Conservation (phyloP, 176 grass and related monocot species). For the Zoysia pacifica region DNA sequence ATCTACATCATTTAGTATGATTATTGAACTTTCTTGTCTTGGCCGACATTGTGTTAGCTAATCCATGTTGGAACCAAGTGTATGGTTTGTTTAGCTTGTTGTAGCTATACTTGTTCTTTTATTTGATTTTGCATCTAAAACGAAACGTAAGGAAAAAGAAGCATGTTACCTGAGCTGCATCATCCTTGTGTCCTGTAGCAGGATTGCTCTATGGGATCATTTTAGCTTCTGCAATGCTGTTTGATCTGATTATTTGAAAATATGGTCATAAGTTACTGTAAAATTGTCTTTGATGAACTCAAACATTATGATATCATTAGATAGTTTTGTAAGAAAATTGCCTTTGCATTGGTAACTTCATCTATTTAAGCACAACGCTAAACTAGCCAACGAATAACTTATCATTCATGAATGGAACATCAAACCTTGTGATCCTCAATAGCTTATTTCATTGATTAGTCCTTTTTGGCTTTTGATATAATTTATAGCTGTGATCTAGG, state of each 20-base stretch:
- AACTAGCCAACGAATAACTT: no score
- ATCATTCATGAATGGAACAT: neutral
- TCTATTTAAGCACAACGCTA: no score
- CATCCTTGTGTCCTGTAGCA: neutral
- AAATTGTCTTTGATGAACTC: no score
- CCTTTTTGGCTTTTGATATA: neutral
- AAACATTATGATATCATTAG: neutral
- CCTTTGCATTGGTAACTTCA: no score
- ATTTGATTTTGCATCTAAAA: neutral
- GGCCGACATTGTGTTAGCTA: no score
- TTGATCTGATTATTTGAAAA: neutral
- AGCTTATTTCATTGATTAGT: neutral
- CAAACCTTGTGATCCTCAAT: neutral
- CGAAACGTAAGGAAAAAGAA: neutral
- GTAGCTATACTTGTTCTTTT: neutral
- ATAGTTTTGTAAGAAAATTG: no score
- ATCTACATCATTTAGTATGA: no score
- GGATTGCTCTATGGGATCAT: neutral
- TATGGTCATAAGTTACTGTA: neutral
- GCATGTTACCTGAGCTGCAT: neutral
- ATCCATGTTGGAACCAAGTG: no score
- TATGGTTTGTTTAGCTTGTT: neutral
- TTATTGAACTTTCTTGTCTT: no score
- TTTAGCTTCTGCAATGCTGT: slow-evolving; percentile 3
- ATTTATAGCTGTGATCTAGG: neutral